phyloP scores from a whole-genome alignment of 306 rosid genomes.

The Lablab purpureus region DNA sequence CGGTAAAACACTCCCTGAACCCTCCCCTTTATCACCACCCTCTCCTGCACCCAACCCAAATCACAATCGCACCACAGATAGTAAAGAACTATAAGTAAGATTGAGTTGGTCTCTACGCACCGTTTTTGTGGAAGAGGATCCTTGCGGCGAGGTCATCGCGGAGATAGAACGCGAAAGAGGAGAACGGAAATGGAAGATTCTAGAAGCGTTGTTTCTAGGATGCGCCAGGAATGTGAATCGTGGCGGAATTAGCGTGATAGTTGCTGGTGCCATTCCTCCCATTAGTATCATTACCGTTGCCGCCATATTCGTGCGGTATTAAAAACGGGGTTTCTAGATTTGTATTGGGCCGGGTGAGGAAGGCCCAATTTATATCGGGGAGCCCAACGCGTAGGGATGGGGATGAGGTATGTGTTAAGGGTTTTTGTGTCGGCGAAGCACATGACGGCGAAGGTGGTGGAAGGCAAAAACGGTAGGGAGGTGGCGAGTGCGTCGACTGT shows the following conservation, averaged over 20 bases:
- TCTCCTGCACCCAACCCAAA: constrained; percentile 60
- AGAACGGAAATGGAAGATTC: constrained; percentile 62
- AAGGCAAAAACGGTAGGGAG: constrained; percentile 38
- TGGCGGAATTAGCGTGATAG: constrained; percentile 39
- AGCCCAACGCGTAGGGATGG: not conserved
- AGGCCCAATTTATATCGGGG: constrained; percentile 32
- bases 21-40: constrained; percentile 85
- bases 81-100: not conserved
- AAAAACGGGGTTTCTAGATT: not conserved
- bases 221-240: constrained; percentile 49
- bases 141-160: constrained; percentile 57
- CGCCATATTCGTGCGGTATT: constrained; percentile 46
- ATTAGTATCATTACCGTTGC: constrained; percentile 40
- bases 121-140: constrained; percentile 62
- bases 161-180: constrained; percentile 53
- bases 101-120: constrained; percentile 44
- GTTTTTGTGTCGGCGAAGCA: constrained; percentile 54
- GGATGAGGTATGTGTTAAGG: constrained; percentile 47
- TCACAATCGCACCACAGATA: not conserved
- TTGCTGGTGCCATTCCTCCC: constrained; percentile 12
- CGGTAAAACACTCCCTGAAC: constrained; percentile 71
- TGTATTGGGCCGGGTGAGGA: not conserved
- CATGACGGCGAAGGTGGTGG: constrained; percentile 60
- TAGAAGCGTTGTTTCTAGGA: constrained; percentile 43
- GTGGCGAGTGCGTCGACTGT: constrained; percentile 57